Evolutionary conservation across 495 filamentous ascomycete species (phyloP).

Genomic region (Talaromyces adpressus): DNA sequence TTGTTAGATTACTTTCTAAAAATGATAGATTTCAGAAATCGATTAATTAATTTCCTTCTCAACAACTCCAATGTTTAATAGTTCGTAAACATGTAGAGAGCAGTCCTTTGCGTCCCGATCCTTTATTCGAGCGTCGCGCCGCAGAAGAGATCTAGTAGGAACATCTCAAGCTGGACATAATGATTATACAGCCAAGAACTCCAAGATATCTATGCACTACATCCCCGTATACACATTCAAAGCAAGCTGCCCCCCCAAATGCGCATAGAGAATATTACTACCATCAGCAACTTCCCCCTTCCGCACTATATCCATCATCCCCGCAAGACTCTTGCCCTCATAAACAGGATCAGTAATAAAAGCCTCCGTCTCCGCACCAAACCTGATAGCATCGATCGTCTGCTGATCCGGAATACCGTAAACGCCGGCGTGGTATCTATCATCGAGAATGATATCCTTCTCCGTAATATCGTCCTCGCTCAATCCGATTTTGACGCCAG

Average conservation of each 20-base stretch:
- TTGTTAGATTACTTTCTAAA: not conserved
- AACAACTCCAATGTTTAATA: no score
- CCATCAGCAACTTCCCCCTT: slow-evolving; percentile 44
- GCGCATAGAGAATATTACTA: slow-evolving; percentile 56
- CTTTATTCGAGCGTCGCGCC: no score
- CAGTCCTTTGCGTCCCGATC: no score
- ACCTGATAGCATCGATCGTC: slow-evolving; percentile 55
- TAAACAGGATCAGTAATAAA: slow-evolving; percentile 66
- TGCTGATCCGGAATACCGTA: slow-evolving; percentile 52
- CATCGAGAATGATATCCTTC: slow-evolving; percentile 50
- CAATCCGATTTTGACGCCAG: slow-evolving; percentile 50
- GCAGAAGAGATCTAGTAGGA: no score
- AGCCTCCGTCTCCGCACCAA: slow-evolving; percentile 52
- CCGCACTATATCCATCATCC: slow-evolving; percentile 56
- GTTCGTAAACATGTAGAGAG: no score
- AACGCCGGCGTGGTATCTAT: slow-evolving; percentile 52
- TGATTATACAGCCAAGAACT: not conserved
- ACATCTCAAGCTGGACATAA: no score
- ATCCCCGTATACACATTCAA: slow-evolving; percentile 49
- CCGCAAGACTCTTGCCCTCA: slow-evolving; percentile 59
- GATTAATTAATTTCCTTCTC: not conserved
- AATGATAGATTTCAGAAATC: not conserved
- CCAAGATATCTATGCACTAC: not conserved
- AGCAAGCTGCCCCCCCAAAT: slow-evolving; percentile 57
- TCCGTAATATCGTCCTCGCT: slow-evolving; percentile 45